Percentiles rank a stretch among this genome's conserved stretches.
phyloP scores from a whole-genome alignment of 306 rosid species.

The Pachyrhizus erosus region DNA sequence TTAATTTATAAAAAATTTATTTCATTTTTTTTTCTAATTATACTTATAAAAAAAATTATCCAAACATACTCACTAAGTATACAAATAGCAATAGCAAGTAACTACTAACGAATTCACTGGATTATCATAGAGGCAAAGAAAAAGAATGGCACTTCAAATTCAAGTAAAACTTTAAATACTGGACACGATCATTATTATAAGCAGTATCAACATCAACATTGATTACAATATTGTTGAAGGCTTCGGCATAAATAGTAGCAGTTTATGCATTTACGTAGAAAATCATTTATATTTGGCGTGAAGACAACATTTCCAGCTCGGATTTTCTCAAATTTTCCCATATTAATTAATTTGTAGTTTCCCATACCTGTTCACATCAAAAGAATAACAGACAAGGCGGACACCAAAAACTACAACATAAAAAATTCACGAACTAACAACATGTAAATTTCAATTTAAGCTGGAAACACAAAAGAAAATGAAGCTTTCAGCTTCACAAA shows the following conservation, averaged over 20 bases:
- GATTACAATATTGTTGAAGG: background rate
- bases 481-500: background rate
- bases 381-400: background rate
- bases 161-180: background rate
- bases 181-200: background rate
- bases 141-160: background rate
- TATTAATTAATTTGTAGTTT: constrained; percentile 4
- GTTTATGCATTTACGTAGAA: background rate
- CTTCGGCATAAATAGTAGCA: constrained; percentile 9
- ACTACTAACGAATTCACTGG: background rate
- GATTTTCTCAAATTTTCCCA: constrained; percentile 30
- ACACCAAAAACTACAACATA: background rate
- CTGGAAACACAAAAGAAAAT: background rate
- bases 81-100: constrained; percentile 2
- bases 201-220: background rate
- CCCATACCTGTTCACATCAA: background rate
- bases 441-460: background rate
- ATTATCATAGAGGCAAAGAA: background rate
- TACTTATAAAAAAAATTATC: too few relatives aligned
- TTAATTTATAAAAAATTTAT: too few relatives aligned
- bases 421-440: background rate
- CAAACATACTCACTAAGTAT: too few relatives aligned
- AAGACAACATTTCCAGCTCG: constrained; percentile 9
- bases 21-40: too few relatives aligned
- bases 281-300: background rate